Evolutionary conservation across 2,329 filamentous ascomycete species (phyloP), one percentile per base, ranked within the genome.

Genomic region (Pyrenophora teres): DNA sequence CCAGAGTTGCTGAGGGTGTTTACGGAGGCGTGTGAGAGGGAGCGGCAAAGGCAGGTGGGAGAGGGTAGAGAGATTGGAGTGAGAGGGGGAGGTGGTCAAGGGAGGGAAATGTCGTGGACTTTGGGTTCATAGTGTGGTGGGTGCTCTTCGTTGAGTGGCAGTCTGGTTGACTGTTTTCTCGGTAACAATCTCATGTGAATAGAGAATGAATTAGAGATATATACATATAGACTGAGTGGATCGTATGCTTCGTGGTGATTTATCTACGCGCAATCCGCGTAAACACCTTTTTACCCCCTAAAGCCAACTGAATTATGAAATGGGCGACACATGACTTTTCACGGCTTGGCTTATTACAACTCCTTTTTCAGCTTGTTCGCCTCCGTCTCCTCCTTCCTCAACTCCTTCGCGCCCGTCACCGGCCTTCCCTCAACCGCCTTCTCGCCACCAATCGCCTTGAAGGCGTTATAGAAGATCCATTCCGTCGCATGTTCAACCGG

Each of bases 401-500:
- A 31, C 42, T 74, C 70, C 42, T 74, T 70, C n/a, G 70, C 66
- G 3, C 72, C 77, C 8, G 61, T 75, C 7, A 63, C 66, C 7
- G 72, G 76, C 23, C 70, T 61, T 15, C 74, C 71, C 5, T 71
- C 74, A 3, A 86, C 83, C 13, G 83, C 83, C 39, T 78, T 75
- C 42, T 81, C 79, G 0, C 84, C 92, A 3, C 90, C 92, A 50
- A 91, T 82, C 1, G 83, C 71, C 68, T 86, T 83, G 69, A 97
- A 94, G 0, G 83, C 89, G 64, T 87, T 89, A 66, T 96, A 89
- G 77, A 97, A 97, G 2, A 83, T 73, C 88, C 88, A 97, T 69
- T 97, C 92, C 0, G 96, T 90, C 0, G 89, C 91, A 57, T 91
- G 83, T 76, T 97, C 94, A 6, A 99, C 91, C 0, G 94, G 93